A percentile compares a stretch with the other conserved stretches of the same genome.
These are phyloP conservation scores for Termitomyces heimii DNA, from an alignment of 768 basidiomycete species.

Conservation along the genomic window DNA sequence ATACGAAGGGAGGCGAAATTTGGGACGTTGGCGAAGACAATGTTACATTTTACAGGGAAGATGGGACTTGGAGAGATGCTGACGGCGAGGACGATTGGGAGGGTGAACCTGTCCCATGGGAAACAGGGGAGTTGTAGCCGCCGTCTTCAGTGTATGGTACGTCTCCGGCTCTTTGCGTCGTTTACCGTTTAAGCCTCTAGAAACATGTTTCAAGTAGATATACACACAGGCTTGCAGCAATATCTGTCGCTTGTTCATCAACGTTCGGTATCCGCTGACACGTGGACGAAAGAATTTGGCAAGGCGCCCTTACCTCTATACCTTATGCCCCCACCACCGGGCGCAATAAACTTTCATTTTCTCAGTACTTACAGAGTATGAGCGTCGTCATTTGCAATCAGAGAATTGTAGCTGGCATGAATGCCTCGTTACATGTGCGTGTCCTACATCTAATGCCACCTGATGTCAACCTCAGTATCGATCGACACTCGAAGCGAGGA, in stretches of 20 bases:
- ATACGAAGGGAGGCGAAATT: conserved; percentile 61
- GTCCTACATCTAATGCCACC: conserved; percentile 3
- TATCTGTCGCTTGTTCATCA: not conserved
- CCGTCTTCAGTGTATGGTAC: conserved; percentile 7
- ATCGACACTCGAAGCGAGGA: conserved; percentile 20
- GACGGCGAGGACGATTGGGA: conserved; percentile 70
- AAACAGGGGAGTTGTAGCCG: conserved; percentile 62
- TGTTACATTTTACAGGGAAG: conserved; percentile 23
- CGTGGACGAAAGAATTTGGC: not conserved
- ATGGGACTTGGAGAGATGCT: conserved; percentile 20
- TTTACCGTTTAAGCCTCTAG: conserved; percentile 8
- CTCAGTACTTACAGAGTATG: not conserved
- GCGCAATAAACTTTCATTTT: conserved; percentile 9
- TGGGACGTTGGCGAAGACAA: conserved; percentile 71
- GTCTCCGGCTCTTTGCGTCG: conserved; percentile 7
- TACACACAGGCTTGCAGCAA: not conserved
- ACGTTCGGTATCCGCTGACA: not conserved
- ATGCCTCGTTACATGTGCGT: conserved; percentile 12
- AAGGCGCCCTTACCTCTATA: not conserved
- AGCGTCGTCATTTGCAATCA: not conserved
- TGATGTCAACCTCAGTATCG: conserved; percentile 15
- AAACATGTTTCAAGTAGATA: conserved; percentile 10
- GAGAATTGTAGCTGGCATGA: not conserved
- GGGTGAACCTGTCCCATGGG: conserved; percentile 79
- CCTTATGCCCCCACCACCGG: not conserved